Evolutionary conservation across 2,329 filamentous ascomycete genomes (phyloP).

Genomic region (Diaporthe aspalathi): DNA sequence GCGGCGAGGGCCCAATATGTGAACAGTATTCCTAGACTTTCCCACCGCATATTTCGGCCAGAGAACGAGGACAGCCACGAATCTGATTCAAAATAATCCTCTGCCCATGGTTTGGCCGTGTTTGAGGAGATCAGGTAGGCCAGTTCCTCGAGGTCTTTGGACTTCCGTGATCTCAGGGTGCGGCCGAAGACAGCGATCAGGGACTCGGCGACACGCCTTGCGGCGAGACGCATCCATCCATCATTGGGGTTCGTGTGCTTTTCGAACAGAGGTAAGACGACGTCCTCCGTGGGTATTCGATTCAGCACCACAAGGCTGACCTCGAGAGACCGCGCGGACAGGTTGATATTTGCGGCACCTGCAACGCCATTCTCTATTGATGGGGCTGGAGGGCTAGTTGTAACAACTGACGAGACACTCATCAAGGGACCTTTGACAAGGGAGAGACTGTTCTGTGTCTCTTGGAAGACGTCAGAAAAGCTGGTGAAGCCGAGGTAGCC

Average conservation of each 20-base stretch:
- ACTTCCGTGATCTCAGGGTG: conserved; percentile 45
- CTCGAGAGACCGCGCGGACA: conserved; percentile 48
- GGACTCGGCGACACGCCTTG: conserved; percentile 46
- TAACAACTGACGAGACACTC: not conserved
- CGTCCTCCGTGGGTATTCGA: conserved; percentile 47
- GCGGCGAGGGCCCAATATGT: conserved; percentile 41
- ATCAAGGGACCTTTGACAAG: conserved; percentile 46
- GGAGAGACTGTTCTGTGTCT: conserved; percentile 54
- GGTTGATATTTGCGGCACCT: conserved; percentile 19
- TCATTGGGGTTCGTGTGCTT: conserved; percentile 43
- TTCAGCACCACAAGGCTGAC: conserved; percentile 53
- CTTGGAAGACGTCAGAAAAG: conserved; percentile 55
- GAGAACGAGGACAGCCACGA: conserved; percentile 55
- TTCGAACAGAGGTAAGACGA: conserved; percentile 43
- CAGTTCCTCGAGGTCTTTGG: conserved; percentile 50
- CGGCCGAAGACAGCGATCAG: conserved; percentile 49
- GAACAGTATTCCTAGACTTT: conserved; percentile 56
- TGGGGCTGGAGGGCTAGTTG: not conserved
- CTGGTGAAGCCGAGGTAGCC: conserved; percentile 61
- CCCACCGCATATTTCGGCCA: conserved; percentile 55
- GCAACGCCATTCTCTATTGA: not conserved
- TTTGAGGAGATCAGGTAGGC: conserved; percentile 52
- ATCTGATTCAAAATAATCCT: conserved; percentile 49
- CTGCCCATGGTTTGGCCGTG: conserved; percentile 50
- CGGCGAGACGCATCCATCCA: conserved; percentile 49